These are phyloP conservation scores for Eimeria falciformis DNA, from an alignment of 169 alveolate species.

Conservation along the genomic window DNA sequence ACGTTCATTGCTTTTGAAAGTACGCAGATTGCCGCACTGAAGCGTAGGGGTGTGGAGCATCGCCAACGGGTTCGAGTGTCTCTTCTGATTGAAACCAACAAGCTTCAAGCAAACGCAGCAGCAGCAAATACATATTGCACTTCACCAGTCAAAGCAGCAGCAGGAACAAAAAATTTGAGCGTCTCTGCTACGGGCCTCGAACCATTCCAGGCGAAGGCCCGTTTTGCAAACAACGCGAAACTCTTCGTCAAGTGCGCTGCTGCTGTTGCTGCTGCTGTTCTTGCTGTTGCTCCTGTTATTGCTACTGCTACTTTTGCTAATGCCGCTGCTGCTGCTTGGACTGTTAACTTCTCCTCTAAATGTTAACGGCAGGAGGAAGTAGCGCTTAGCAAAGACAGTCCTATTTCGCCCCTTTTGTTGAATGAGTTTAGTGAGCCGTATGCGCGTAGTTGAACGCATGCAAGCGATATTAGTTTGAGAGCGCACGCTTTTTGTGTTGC, in stretches of 20 bases:
- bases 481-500: no score
- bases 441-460: no score
- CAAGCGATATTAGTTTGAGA: no score
- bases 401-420: no score
- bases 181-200: background rate
- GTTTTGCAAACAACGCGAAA: background rate
- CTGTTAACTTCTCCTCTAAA: background rate
- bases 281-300: background rate
- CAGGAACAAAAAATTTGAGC: no score
- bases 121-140: background rate
- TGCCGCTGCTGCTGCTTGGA: background rate
- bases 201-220: background rate
- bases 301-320: slow-evolving; percentile 1
- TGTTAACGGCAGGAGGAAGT: no score
- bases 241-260: background rate
- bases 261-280: background rate
- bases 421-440: no score
- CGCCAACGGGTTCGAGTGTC: background rate
- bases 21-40: no score
- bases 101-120: background rate
- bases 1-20: no score
- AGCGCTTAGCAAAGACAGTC: no score
- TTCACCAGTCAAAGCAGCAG: background rate
- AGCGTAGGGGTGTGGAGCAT: no score
- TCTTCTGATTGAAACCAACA: background rate